These are phyloP conservation scores for Fusarium coicis DNA, from an alignment of 2,329 filamentous ascomycete species.

Conservation along the genomic window DNA sequence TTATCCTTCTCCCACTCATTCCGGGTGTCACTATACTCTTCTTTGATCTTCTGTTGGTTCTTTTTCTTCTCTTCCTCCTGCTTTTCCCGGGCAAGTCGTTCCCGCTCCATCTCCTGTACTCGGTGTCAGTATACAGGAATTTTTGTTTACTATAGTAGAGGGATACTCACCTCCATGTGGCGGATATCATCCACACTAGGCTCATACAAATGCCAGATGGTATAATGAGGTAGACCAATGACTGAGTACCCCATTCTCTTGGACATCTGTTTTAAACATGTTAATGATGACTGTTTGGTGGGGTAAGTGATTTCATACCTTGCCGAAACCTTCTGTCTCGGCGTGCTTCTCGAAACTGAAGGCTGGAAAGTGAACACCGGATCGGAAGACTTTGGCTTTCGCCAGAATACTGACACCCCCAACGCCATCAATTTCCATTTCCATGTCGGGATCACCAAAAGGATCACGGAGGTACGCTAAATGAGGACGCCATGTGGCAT, in stretches of 20 bases:
- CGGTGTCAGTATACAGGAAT: slow-evolving; percentile 24
- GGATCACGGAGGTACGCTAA: slow-evolving; percentile 96
- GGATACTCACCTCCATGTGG: slow-evolving; percentile 82
- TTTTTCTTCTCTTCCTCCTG: slow-evolving; percentile 77
- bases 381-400: slow-evolving; percentile 94
- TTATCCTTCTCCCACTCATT: slow-evolving; percentile 93
- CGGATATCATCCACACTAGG: slow-evolving; percentile 97
- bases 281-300: slow-evolving; percentile 10
- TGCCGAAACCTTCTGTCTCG: slow-evolving; percentile 98
- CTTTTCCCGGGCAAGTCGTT: slow-evolving; percentile 80
- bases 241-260: slow-evolving; percentile 96
- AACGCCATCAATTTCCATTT: slow-evolving; percentile 99
- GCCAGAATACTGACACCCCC: slow-evolving; percentile 97
- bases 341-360: slow-evolving; percentile 99
- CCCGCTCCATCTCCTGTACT: slow-evolving; percentile 87
- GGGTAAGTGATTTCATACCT: slow-evolving; percentile 66
- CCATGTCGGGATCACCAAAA: slow-evolving; percentile 97
- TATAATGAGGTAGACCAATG: slow-evolving; percentile 95
- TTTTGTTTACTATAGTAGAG: not conserved
- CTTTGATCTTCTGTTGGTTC: slow-evolving; percentile 77
- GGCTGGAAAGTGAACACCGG: slow-evolving; percentile 95
- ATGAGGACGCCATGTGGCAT: slow-evolving; percentile 97
- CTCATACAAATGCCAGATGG: slow-evolving; percentile 99
- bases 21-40: slow-evolving; percentile 80
- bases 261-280: slow-evolving; percentile 76